Conservation (phyloP, 73 alveolate species). For the Vitrella brassicaformis region DNA sequence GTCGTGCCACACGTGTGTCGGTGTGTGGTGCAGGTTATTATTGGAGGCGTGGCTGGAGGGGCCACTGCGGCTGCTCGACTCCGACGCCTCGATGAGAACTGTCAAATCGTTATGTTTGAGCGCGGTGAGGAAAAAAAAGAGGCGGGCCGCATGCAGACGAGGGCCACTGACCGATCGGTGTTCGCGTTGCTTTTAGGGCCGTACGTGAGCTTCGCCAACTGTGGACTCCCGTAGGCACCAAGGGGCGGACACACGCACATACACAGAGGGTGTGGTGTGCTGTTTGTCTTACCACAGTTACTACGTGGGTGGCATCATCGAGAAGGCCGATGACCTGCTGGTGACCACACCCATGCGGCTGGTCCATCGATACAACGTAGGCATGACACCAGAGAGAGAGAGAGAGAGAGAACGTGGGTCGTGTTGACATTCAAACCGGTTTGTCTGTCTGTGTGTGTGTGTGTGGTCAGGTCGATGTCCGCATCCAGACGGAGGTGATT, state of each 20-base stretch:
- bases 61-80: conserved; percentile 11
- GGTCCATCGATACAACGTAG: background rate
- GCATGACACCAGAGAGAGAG: too few species aligned
- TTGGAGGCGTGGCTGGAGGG: conserved; percentile 18
- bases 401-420: too few species aligned
- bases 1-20: too few species aligned
- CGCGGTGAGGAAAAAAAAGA: background rate
- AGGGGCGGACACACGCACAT: too few species aligned
- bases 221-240: conserved; percentile 14
- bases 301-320: too few species aligned
- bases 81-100: conserved; percentile 1
- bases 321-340: conserved; percentile 1
- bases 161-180: background rate
- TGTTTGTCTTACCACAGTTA: too few species aligned
- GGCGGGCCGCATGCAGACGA: too few species aligned
- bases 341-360: background rate
- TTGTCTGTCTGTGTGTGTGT: background rate
- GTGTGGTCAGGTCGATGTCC: background rate
- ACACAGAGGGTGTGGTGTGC: too few species aligned
- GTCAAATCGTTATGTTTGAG: conserved; percentile 6
- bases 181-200: background rate
- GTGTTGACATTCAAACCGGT: background rate
- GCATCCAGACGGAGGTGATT: background rate
- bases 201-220: conserved; percentile 11
- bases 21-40: too few species aligned